Evolutionary conservation across 345 rosid species (phyloP).

Genomic region (Nasturtium officinale): DNA sequence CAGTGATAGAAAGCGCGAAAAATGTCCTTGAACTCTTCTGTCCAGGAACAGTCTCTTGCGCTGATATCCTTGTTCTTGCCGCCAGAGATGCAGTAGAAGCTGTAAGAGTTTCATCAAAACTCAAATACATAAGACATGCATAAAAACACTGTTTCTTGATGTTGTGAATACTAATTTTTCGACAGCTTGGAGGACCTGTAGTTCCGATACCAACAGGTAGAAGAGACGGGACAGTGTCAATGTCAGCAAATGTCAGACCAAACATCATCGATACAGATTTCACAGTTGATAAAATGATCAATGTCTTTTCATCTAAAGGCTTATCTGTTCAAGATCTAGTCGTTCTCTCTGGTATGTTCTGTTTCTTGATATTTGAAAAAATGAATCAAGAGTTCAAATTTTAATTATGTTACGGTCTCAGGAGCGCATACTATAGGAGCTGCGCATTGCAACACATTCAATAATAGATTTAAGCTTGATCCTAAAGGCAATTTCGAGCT

Average conservation of each 20-base stretch:
- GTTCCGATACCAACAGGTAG: slow-evolving; percentile 69
- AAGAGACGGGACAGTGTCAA: slow-evolving; percentile 65
- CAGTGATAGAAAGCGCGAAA: slow-evolving; percentile 69
- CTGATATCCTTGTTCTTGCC: slow-evolving; percentile 70
- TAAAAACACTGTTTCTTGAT: slow-evolving; percentile 26
- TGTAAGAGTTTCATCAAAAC: slow-evolving; percentile 41
- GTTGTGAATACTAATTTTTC: slow-evolving; percentile 11
- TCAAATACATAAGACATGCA: neutral
- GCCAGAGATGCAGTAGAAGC: slow-evolving; percentile 79
- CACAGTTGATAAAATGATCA: slow-evolving; percentile 65
- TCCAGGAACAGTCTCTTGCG: slow-evolving; percentile 71
- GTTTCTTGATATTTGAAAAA: slow-evolving; percentile 11
- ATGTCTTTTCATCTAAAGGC: slow-evolving; percentile 65
- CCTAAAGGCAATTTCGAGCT: slow-evolving; percentile 53
- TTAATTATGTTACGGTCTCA: slow-evolving; percentile 10
- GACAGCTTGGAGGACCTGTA: slow-evolving; percentile 68
- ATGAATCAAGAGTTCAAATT: neutral
- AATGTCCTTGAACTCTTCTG: slow-evolving; percentile 68
- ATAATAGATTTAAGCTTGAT: slow-evolving; percentile 55
- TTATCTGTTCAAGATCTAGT: slow-evolving; percentile 72
- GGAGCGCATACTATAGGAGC: slow-evolving; percentile 83
- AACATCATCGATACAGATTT: slow-evolving; percentile 73
- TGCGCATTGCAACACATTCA: slow-evolving; percentile 78
- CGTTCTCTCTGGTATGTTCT: slow-evolving; percentile 59
- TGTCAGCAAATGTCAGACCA: slow-evolving; percentile 59